These are phyloP conservation scores for Periconia macrospinosa DNA, from an alignment of 2,329 filamentous ascomycete genomes.

Conservation along the genomic window DNA sequence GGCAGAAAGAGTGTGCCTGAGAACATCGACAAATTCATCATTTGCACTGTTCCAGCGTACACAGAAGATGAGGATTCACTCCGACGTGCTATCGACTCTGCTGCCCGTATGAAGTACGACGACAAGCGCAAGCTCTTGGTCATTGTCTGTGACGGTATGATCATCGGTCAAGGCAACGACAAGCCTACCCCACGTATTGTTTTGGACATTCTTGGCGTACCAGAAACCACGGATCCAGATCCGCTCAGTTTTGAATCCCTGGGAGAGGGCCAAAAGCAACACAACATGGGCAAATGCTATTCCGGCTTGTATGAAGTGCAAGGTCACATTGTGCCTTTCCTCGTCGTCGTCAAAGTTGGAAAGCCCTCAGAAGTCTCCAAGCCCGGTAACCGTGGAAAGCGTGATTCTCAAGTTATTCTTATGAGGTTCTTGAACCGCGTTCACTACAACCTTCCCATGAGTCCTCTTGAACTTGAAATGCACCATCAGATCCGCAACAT, in stretches of 20 bases:
- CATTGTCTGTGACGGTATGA: slow-evolving; percentile 97
- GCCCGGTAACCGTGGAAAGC: slow-evolving; percentile 96
- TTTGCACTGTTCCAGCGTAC: slow-evolving; percentile 96
- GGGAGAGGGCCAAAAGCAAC: slow-evolving; percentile 93
- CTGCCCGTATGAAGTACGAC: slow-evolving; percentile 93
- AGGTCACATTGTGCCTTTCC: slow-evolving; percentile 95
- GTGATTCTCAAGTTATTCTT: slow-evolving; percentile 96
- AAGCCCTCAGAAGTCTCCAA: slow-evolving; percentile 72
- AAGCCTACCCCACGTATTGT: slow-evolving; percentile 93
- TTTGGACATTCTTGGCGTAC: slow-evolving; percentile 92
- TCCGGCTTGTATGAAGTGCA: slow-evolving; percentile 97
- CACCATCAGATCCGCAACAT: slow-evolving; percentile 99
- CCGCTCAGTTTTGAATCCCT: slow-evolving; percentile 95
- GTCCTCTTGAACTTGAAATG: slow-evolving; percentile 94
- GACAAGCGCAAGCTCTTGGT: slow-evolving; percentile 96
- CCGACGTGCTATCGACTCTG: slow-evolving; percentile 94
- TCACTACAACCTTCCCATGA: slow-evolving; percentile 97
- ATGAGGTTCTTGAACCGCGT: slow-evolving; percentile 99
- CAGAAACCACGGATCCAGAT: slow-evolving; percentile 90
- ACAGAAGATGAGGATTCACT: slow-evolving; percentile 98
- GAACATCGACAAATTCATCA: slow-evolving; percentile 97
- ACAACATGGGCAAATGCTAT: slow-evolving; percentile 99
- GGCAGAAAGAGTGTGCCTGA: slow-evolving; percentile 88
- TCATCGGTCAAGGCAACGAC: slow-evolving; percentile 98
- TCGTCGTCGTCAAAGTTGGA: slow-evolving; percentile 96